Evolutionary conservation across 2,329 filamentous ascomycete genomes (phyloP).

Genomic region (Ophiosphaerella narmari): DNA sequence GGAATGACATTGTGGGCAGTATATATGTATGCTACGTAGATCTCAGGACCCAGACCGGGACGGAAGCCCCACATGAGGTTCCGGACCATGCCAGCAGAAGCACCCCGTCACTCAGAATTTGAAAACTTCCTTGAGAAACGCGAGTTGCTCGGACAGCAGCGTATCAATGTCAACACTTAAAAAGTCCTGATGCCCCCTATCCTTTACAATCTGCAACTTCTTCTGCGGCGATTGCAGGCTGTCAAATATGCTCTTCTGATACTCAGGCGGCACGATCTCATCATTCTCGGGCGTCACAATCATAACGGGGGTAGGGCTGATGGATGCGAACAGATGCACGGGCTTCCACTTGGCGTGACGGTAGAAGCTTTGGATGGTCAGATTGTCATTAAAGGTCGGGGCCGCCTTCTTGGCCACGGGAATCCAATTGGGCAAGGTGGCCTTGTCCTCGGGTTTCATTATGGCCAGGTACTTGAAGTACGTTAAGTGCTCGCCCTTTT

Average conservation of each 20-base stretch:
- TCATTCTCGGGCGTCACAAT: slow-evolving; percentile 10
- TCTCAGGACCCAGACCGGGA: not conserved
- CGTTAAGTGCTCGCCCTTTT: slow-evolving; percentile 6
- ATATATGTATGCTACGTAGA: not conserved
- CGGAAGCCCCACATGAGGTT: no score
- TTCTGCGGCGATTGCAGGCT: slow-evolving; percentile 5
- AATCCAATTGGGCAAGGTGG: slow-evolving; percentile 4
- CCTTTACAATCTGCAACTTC: slow-evolving; percentile 8
- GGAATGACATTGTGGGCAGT: not conserved
- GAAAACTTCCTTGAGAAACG: not conserved
- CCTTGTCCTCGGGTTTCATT: slow-evolving; percentile 3
- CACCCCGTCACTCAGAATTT: not conserved
- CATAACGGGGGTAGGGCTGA: slow-evolving; percentile 10
- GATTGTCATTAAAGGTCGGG: slow-evolving; percentile 1
- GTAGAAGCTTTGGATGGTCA: slow-evolving; percentile 11
- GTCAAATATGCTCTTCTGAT: slow-evolving; percentile 4
- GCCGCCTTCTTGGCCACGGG: not conserved
- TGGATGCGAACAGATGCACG: slow-evolving; percentile 3
- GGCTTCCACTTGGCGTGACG: slow-evolving; percentile 4
- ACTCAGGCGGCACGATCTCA: slow-evolving; percentile 7
- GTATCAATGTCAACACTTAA: slow-evolving; percentile 1
- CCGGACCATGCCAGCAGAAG: not conserved
- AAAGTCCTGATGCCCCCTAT: slow-evolving; percentile 5
- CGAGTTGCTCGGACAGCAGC: not conserved
- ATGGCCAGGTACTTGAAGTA: not conserved